Evolutionary conservation across 768 basidiomycete genomes (phyloP), one percentile per base, ranked within the genome.

Genomic region (Serendipita sp.): DNA sequence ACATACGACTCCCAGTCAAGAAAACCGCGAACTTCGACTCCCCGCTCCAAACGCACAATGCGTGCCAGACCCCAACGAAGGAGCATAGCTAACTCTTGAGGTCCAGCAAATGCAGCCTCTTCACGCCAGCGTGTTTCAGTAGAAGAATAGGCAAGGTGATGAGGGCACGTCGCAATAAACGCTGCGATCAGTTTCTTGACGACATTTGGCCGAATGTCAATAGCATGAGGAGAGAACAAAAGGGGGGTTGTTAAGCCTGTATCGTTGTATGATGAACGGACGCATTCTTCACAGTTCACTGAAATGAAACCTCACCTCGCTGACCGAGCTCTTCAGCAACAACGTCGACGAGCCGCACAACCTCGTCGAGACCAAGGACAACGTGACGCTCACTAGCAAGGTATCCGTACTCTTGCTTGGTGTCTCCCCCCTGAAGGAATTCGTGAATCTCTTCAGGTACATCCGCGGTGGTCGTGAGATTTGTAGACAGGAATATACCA

Each of bases 1-100:
- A 82, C 73, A 73, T 98, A 99, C 38, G 80, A 78, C 3, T 93
- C 89, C 86, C 89, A 92, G 67, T 85, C 81, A 46, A 98, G 71
- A 34, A 97, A 75, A 3, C 96, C 96, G 13, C 90, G 81, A n/a
- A 86, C 81, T 51, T 87, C 85, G 67, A 83, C 78, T 1, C 85
- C 86, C 36, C 80, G 81, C 16, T 83, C 79, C 2, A 88, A 80
- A 54, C 91, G 75, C 41, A 90, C 81, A 52, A 91, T 82, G 30
- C 93, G 77, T 2, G 85, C 88, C 3, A 98, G 80, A 36, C 86
- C 91, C 96, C 96, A 99, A 28, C 94, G 85, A 36, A 98, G 78
- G 70, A 87, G 83, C 86, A 94, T 93, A 3, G 87, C 92, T 13
- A 98, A 77, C 70, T 96, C 90, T 67, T 94, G 86, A 10, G 90